A percentile compares a stretch with the other conserved stretches of the same genome.
Conservation (phyloP, 108 stramenopile genomes). For the Nitzschia inconspicua region DNA sequence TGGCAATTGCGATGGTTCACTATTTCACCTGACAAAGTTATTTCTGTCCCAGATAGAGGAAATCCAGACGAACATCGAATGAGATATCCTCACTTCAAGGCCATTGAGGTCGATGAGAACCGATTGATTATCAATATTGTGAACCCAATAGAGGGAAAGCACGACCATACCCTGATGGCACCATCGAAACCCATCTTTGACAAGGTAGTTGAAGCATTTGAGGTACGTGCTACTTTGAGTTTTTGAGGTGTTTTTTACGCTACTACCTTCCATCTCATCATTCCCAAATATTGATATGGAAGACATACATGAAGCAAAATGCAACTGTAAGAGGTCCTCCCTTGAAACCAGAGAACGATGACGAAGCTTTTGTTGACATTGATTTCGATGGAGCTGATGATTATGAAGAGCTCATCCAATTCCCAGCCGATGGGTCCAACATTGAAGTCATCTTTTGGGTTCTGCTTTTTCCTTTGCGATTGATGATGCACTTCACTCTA, state of each 20-base stretch:
- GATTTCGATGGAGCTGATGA: slow-evolving; percentile 39
- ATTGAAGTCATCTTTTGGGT: slow-evolving; percentile 38
- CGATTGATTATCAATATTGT: slow-evolving; percentile 55
- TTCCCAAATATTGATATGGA: not conserved
- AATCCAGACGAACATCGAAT: slow-evolving; percentile 39
- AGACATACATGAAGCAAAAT: slow-evolving; percentile 27
- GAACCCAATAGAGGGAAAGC: slow-evolving; percentile 35
- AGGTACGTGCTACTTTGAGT: slow-evolving; percentile 3
- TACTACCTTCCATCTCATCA: not conserved
- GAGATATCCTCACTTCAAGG: slow-evolving; percentile 50
- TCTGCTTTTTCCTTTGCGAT: slow-evolving; percentile 54
- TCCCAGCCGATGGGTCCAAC: slow-evolving; percentile 30
- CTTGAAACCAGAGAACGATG: not conserved
- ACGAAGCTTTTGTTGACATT: slow-evolving; percentile 8
- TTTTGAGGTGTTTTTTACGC: slow-evolving; percentile 6
- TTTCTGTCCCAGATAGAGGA: slow-evolving; percentile 51
- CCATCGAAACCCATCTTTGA: slow-evolving; percentile 50
- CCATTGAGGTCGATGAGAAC: slow-evolving; percentile 53
- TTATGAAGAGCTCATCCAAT: slow-evolving; percentile 47
- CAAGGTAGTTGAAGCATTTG: slow-evolving; percentile 41
- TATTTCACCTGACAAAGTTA: slow-evolving; percentile 42
- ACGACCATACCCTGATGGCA: slow-evolving; percentile 52
- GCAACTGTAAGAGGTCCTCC: slow-evolving; percentile 1
- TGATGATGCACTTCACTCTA: slow-evolving; percentile 63
- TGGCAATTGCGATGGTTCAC: slow-evolving; percentile 75